Evolutionary conservation across 805 yeast species (phyloP).

Genomic region (Candida sonorensis): DNA sequence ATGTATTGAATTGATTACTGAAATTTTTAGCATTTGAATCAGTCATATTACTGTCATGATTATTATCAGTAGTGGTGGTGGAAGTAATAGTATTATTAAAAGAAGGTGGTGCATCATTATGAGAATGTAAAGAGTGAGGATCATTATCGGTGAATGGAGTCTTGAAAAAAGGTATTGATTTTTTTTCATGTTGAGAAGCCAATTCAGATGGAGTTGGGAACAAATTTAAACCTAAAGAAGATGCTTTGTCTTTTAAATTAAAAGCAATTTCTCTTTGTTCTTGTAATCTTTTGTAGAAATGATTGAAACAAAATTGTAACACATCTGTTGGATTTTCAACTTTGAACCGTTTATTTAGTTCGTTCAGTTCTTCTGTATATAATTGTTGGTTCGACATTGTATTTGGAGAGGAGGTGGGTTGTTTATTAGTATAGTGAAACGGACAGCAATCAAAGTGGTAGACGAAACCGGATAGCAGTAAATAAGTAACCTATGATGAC

Average conservation of each 20-base stretch:
- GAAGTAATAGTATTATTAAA: constrained; percentile 1
- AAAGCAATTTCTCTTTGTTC: constrained; percentile 49
- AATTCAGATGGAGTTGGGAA: constrained; percentile 11
- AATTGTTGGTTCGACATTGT: constrained; percentile 18
- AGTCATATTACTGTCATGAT: constrained; percentile 3
- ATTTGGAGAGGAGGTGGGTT: no score
- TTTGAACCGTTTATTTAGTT: constrained; percentile 52
- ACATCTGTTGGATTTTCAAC: constrained; percentile 58
- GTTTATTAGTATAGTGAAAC: not conserved
- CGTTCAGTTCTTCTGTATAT: constrained; percentile 43
- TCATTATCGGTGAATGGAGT: constrained; percentile 59
- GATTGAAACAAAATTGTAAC: constrained; percentile 69
- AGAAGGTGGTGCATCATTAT: constrained; percentile 16
- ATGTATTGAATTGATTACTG: no score
- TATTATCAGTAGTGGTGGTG: not conserved
- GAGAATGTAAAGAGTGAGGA: constrained; percentile 45
- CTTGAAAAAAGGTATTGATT: constrained; percentile 38
- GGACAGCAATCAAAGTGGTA: no score
- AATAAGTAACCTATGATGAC: no score
- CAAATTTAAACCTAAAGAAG: constrained; percentile 40
- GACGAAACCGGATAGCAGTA: no score
- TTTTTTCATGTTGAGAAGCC: constrained; percentile 14
- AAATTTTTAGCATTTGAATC: no score
- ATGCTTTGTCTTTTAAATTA: constrained; percentile 43
- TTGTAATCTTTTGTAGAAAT: constrained; percentile 57